Base-by-base conservation (phyloP, 345 rosid genomes). In the Dipteronia sinensis region DNA sequence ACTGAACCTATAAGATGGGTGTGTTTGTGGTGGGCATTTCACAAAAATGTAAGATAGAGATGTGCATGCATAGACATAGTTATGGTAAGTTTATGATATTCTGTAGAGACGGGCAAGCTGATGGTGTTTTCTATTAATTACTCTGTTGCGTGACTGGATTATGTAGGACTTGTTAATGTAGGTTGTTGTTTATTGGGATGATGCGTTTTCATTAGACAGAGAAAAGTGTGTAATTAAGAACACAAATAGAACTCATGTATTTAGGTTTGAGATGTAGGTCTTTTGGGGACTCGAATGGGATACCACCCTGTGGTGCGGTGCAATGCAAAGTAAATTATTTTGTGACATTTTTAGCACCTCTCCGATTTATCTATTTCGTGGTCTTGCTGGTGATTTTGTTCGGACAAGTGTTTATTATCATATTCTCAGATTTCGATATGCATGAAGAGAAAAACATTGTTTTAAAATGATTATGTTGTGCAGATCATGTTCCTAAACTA, bases 1-100 rank as follows among this genome's bases (percentile, higher is more conserved):
- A 65, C 85, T 83, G 67, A 81, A 86, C 70, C 73, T 88, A 29
- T 89, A 77, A 83, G 29, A 27, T 62, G 40, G 72, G 11, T 40
- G 34, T 31, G 6, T 31, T 66, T 20, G 1, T 10, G 38, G 40
- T 13, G 20, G 38, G 69, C 72, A 62, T 25, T 68, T 40, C 51
- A 19, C 19, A 63, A 59, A 4, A 72, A 16, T 73, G 74, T 80
- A 62, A 38, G 53, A 69, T 53, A 38, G n/a, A n/a, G n/a, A 3
- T 84, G 71, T 72, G 81, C 46, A 42, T 42, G 38, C 61, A 75
- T 72, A 67, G 72, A 79, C 77, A 77, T 55, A 40, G 3, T 20
- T 10, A 59, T 20, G 46, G 38, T 34, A 34, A 34, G 6, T 34
- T 31, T 5, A 5, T 34, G 38, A 34, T 34, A 34, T 17, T 17